Base-by-base conservation (phyloP, 345 rosid genomes). In the Mercurialis annua region DNA sequence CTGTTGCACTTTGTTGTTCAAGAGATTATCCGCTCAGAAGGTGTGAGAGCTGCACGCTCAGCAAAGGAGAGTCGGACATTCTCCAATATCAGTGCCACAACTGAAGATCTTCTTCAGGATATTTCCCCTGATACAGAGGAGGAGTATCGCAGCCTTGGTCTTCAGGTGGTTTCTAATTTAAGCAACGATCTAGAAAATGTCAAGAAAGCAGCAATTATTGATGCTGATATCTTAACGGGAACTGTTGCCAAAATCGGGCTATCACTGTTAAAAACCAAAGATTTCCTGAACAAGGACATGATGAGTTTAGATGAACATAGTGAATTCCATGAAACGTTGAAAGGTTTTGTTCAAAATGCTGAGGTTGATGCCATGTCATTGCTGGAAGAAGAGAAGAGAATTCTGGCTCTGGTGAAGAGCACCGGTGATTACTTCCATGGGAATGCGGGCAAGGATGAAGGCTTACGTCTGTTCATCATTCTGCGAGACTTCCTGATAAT, bases 351-450 rank as follows among this genome's bases (percentile, higher is more conserved):
- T 81, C 83, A 84, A 80, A 84, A 75, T 46, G 96, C 97, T 2
- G 97, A 86, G 79, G 81, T 66, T 31, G 88, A 85, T 48, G 71
- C 90, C 72, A 79, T 65, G 81, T 63, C 76, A n/a, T 70, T 92
- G 76, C 80, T 83, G 36, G 87, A 69, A 61, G 98, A 95, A 80
- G 99, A 95, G 73, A 88, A 86, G 88, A 89, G 86, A 72, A 88
- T 95, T 61, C 83, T 84, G 88, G 82, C 83, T 61, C 53, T 95
- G 65, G 97, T 92, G 85, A 95, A 90, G 83, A 86, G 84, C 73
- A 85, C 98, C 18, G 97, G 96, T 1, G 97, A 95, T 69, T 95
- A 95, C 69, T 95, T 92, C 85, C 98, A 95, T 74, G 99, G 99
- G 38, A 95, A 95, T 60, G 77, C 97, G 1, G 93, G 92, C 50